Evolutionary conservation across 306 rosid genomes (phyloP).

Genomic region (Cucumis hystrix): DNA sequence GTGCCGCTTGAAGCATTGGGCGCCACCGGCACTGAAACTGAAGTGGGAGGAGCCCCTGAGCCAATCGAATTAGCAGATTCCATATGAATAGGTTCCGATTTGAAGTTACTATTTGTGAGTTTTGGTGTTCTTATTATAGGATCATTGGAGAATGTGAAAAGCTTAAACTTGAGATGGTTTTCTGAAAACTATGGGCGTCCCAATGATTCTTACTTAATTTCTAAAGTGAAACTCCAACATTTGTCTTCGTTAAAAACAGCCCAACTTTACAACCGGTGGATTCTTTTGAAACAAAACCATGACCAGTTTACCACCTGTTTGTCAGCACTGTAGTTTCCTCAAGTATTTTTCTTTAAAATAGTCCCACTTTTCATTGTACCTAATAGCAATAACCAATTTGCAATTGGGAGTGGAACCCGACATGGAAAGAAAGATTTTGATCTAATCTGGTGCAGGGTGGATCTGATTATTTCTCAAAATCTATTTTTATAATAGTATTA

Average conservation of each 20-base stretch:
- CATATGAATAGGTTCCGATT: conserved; percentile 8
- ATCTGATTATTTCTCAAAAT: background rate
- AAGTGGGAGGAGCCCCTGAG: conserved; percentile 11
- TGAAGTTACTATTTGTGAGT: background rate
- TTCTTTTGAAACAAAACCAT: background rate
- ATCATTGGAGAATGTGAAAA: background rate
- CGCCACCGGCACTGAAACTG: conserved; percentile 9
- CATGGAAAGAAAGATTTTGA: background rate
- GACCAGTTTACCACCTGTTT: background rate
- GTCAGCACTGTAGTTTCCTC: background rate
- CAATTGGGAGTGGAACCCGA: background rate
- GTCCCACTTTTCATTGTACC: background rate
- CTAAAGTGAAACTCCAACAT: background rate
- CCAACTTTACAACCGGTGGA: background rate
- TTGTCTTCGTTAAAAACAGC: background rate
- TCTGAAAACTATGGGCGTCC: conserved; percentile 3
- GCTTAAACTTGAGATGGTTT: background rate
- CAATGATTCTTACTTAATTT: no score
- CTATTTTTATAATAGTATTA: background rate
- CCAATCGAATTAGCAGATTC: conserved; percentile 17
- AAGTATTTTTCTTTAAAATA: background rate
- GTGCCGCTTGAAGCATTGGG: conserved; percentile 27
- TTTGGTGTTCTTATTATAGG: background rate
- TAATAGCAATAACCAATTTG: background rate
- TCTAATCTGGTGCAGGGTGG: background rate